A percentile compares a stretch with the other conserved stretches of the same genome.
These are phyloP conservation scores for Vigna nakashimae DNA, from an alignment of 306 rosid species.

Conservation along the genomic window DNA sequence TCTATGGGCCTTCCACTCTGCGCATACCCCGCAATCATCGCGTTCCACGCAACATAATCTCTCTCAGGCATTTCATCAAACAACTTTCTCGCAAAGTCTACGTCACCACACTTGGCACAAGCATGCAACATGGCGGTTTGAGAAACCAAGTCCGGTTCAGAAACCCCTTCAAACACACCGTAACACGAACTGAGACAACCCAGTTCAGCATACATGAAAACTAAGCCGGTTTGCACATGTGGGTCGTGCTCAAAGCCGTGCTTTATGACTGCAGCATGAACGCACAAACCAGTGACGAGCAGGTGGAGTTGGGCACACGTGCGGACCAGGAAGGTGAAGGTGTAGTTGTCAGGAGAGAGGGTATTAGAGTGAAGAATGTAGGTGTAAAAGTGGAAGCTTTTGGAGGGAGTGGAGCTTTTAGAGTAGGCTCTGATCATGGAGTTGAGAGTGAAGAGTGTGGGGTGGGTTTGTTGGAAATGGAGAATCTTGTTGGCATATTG, in stretches of 20 bases:
- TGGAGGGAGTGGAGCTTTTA: constrained; percentile 57
- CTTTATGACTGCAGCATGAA: constrained; percentile 54
- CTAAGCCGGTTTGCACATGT: constrained; percentile 59
- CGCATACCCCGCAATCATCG: constrained; percentile 66
- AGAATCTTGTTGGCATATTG: constrained; percentile 37
- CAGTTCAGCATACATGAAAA: constrained; percentile 62
- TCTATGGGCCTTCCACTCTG: constrained; percentile 63
- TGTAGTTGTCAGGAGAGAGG: constrained; percentile 61
- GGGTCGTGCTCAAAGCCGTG: constrained; percentile 65
- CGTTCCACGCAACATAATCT: constrained; percentile 59
- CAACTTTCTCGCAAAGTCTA: constrained; percentile 59
- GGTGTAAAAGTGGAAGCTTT: constrained; percentile 57
- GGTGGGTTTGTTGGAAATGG: constrained; percentile 43
- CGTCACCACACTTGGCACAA: constrained; percentile 53
- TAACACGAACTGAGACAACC: constrained; percentile 55
- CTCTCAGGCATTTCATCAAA: constrained; percentile 64
- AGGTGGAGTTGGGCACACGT: constrained; percentile 51
- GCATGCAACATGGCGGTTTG: constrained; percentile 65
- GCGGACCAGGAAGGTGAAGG: constrained; percentile 65
- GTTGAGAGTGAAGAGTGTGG: constrained; percentile 64
- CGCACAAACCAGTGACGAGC: constrained; percentile 39
- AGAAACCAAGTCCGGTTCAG: constrained; percentile 55
- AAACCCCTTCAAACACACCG: constrained; percentile 44
- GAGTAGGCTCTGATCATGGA: constrained; percentile 74
- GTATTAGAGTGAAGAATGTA: constrained; percentile 43